Conservation (phyloP, 2,329 filamentous ascomycete genomes). For the Trichoderma koningii region DNA sequence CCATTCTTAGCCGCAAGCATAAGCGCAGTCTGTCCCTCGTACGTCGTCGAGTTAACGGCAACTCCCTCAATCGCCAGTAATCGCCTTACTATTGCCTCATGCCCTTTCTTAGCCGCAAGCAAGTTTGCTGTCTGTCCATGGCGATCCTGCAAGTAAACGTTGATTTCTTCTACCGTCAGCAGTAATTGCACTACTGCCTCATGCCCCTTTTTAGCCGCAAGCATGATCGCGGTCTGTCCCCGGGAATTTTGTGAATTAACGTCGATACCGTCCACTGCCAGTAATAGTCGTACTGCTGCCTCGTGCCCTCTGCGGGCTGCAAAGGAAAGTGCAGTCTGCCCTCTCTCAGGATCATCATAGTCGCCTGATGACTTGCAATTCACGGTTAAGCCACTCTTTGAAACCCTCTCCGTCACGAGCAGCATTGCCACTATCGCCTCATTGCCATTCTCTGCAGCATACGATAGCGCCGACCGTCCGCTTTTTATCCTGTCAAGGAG, state of each 20-base stretch:
- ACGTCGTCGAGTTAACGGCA: too few relatives aligned
- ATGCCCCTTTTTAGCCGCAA: neutral
- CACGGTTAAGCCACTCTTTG: neutral
- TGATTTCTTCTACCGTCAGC: neutral
- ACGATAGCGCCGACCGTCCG: neutral
- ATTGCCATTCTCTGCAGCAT: neutral
- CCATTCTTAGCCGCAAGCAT: too few relatives aligned
- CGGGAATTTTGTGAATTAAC: neutral
- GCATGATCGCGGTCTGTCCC: neutral
- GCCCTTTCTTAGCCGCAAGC: neutral
- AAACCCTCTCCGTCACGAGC: neutral
- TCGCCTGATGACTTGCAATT: neutral
- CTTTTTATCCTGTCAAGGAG: neutral
- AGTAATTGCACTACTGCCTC: neutral
- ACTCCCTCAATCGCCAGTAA: neutral
- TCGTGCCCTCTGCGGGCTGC: neutral
- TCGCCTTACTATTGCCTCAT: neutral
- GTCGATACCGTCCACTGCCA: neutral
- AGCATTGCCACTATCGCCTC: neutral
- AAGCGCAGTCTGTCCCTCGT: too few relatives aligned
- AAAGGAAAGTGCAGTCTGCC: neutral
- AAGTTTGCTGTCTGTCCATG: neutral
- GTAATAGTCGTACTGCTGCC: neutral
- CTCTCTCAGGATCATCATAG: neutral
- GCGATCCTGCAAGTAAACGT: neutral